Evolutionary conservation across 2,329 filamentous ascomycete species (phyloP).

Genomic region (Curvularia eragrostidis): DNA sequence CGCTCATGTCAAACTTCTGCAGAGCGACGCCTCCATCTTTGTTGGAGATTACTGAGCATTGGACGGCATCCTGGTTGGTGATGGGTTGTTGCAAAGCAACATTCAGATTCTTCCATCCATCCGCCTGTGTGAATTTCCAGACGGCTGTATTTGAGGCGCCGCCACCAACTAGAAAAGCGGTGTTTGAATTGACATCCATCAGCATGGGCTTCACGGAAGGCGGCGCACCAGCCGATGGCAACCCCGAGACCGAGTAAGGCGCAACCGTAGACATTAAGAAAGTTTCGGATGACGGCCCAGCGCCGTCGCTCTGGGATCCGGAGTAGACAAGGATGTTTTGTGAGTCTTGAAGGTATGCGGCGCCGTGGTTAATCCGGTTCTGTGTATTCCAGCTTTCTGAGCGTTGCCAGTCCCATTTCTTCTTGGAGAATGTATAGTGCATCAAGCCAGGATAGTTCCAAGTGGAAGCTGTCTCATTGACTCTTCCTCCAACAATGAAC

Average conservation of each 20-base stretch:
- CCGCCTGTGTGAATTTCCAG: conserved; percentile 71
- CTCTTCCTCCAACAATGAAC: conserved; percentile 78
- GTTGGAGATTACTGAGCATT: conserved; percentile 71
- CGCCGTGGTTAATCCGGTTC: conserved; percentile 76
- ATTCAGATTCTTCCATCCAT: conserved; percentile 72
- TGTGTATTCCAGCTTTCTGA: conserved; percentile 62
- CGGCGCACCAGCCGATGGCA: conserved; percentile 58
- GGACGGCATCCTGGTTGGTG: conserved; percentile 64
- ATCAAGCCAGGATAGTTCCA: conserved; percentile 77
- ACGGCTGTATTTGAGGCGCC: conserved; percentile 68
- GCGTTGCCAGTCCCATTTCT: conserved; percentile 65
- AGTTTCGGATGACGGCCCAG: conserved; percentile 70
- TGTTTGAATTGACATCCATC: conserved; percentile 73
- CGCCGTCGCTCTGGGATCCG: conserved; percentile 69
- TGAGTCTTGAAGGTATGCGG: conserved; percentile 73
- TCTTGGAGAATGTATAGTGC: conserved; percentile 64
- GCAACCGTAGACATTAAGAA: conserved; percentile 72
- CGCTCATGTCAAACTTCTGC: conserved; percentile 76
- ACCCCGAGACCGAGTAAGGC: conserved; percentile 68
- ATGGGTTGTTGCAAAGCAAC: conserved; percentile 68
- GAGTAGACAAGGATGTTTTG: conserved; percentile 81
- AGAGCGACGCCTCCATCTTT: conserved; percentile 80
- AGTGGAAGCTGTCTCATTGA: conserved; percentile 41
- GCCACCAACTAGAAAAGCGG: conserved; percentile 79
- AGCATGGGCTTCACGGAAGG: conserved; percentile 74